Evolutionary conservation across 768 basidiomycete genomes (phyloP).

Genomic region (Boletellus ananas): DNA sequence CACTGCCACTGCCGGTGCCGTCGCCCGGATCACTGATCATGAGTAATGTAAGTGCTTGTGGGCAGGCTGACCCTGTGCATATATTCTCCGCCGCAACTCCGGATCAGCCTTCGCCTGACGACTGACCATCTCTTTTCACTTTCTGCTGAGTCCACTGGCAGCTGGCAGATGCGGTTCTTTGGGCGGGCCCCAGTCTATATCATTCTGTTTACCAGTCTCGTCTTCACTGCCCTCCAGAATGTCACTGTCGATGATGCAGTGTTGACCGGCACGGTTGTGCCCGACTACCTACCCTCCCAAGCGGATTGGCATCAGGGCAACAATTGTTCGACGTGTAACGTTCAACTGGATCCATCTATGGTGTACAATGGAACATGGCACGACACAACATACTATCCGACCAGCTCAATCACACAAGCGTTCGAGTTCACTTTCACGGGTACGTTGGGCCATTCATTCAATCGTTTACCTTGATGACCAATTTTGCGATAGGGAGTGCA

Average conservation of each 20-base stretch:
- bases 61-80: no score
- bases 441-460: not conserved
- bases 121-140: not conserved
- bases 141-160: no score
- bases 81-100: no score
- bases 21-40: no score
- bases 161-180: not conserved
- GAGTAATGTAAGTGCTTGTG: no score
- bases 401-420: not conserved
- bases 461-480: not conserved
- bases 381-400: not conserved
- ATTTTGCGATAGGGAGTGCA: slow-evolving; percentile 5
- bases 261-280: slow-evolving; percentile 2
- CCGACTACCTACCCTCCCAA: slow-evolving; percentile 6
- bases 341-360: not conserved
- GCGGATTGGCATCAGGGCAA: slow-evolving; percentile 7
- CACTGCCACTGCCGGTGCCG: no score
- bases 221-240: slow-evolving; percentile 9
- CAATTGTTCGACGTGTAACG: not conserved
- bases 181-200: not conserved
- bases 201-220: not conserved
- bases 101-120: no score
- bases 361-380: slow-evolving; percentile 20
- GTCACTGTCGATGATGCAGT: slow-evolving; percentile 16
- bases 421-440: slow-evolving; percentile 14